Evolutionary conservation across 2,329 filamentous ascomycete species (phyloP).

Genomic region (Penicillium sp.): DNA sequence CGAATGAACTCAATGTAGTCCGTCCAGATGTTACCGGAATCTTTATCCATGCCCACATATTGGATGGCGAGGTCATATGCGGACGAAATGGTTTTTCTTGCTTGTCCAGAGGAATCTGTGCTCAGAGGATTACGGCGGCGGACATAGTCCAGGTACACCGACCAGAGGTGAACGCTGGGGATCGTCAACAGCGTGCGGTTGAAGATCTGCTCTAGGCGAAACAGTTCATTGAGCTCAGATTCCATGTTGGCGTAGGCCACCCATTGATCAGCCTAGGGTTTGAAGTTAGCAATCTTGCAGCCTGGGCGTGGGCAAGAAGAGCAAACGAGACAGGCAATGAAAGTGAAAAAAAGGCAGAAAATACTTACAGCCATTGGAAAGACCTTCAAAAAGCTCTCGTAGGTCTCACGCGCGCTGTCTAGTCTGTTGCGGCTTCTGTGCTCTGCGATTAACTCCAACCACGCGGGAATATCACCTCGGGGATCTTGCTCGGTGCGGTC

Average conservation of each 20-base stretch:
- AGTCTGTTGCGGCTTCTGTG: constrained; percentile 79
- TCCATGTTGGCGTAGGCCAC: constrained; percentile 87
- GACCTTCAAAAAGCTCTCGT: constrained; percentile 81
- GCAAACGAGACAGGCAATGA: too few species aligned
- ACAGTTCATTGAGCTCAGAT: constrained; percentile 79
- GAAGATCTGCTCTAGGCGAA: constrained; percentile 80
- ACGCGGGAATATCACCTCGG: constrained; percentile 88
- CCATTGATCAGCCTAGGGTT: constrained; percentile 81
- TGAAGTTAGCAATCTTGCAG: constrained; percentile 35
- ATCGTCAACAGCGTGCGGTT: constrained; percentile 75
- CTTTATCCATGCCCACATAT: constrained; percentile 87
- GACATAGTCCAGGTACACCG: constrained; percentile 91
- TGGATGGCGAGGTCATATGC: constrained; percentile 92
- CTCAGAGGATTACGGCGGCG: constrained; percentile 86
- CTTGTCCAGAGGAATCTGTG: constrained; percentile 72
- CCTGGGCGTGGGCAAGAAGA: background rate
- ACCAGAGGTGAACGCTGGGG: constrained; percentile 85
- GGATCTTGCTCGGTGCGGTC: constrained; percentile 90
- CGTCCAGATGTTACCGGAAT: constrained; percentile 85
- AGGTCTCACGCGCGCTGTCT: constrained; percentile 77
- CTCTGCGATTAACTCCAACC: constrained; percentile 83
- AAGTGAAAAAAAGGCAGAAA: background rate
- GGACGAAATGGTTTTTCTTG: constrained; percentile 76
- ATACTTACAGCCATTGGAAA: constrained; percentile 85
- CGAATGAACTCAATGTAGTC: constrained; percentile 96